phyloP scores from a whole-genome alignment of 768 basidiomycete species.

The Rhizopogon vulgaris region DNA sequence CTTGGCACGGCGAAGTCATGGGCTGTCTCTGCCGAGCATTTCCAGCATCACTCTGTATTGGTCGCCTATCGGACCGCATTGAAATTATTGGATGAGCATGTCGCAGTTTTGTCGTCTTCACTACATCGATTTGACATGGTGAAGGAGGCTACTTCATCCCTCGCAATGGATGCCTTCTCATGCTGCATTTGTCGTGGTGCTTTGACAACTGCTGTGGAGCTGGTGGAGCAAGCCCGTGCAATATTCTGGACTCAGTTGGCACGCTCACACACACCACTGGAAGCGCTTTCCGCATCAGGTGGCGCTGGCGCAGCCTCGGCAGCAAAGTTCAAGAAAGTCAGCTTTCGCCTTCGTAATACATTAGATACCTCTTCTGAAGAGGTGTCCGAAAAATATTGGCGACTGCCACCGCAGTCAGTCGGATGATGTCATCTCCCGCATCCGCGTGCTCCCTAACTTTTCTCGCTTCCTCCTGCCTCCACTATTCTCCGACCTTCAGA shows the following conservation, averaged over 20 bases:
- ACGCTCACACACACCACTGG: constrained; percentile 19
- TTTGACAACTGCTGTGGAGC: constrained; percentile 14
- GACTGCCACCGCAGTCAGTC: constrained; percentile 3
- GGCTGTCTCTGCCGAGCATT: not conserved
- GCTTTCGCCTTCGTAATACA: constrained; percentile 1
- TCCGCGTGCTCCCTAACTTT: constrained; percentile 8
- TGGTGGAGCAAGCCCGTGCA: constrained; percentile 24
- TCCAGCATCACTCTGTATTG: not conserved
- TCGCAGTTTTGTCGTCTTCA: not conserved
- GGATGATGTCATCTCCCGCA: constrained; percentile 1
- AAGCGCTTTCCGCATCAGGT: constrained; percentile 11
- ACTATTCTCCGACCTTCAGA: constrained; percentile 6
- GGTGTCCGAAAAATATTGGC: constrained; percentile 3
- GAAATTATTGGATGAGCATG: not conserved
- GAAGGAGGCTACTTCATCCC: not conserved
- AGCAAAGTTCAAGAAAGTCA: constrained; percentile 4
- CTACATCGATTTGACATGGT: not conserved
- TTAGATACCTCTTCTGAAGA: not conserved
- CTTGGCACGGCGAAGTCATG: not conserved
- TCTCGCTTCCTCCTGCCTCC: constrained; percentile 12
- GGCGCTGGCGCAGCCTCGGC: not conserved
- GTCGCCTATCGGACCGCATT: not conserved
- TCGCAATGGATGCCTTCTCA: constrained; percentile 1
- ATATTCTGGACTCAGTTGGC: constrained; percentile 23
- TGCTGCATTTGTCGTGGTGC: constrained; percentile 8